These are phyloP conservation scores for Fusarium brachygibbosum DNA, from an alignment of 2,329 filamentous ascomycete species.

Conservation along the genomic window DNA sequence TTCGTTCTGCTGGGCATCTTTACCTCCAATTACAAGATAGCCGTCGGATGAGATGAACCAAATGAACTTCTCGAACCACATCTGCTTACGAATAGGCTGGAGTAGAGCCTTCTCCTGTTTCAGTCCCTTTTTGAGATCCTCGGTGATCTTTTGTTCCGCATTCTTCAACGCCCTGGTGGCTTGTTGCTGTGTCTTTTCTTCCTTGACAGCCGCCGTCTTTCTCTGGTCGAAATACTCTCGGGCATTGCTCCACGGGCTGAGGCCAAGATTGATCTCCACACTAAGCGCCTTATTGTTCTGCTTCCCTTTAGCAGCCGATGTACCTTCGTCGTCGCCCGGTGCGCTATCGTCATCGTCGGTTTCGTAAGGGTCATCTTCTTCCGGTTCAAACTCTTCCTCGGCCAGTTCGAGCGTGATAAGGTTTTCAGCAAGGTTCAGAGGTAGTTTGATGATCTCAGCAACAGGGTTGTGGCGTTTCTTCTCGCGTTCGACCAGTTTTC, in stretches of 20 bases:
- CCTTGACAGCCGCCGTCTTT: constrained; percentile 85
- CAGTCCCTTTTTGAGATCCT: constrained; percentile 86
- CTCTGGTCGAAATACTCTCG: constrained; percentile 93
- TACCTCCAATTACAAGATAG: constrained; percentile 90
- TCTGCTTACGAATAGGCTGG: constrained; percentile 82
- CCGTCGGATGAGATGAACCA: constrained; percentile 98
- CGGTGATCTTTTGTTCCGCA: constrained; percentile 87
- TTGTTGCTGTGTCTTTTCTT: constrained; percentile 86
- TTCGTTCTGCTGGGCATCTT: constrained; percentile 90
- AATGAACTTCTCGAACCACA: constrained; percentile 98
- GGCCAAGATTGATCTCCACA: constrained; percentile 86
- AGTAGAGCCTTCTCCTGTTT: constrained; percentile 93
- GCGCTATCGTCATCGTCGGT: constrained; percentile 75
- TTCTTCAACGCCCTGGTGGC: constrained; percentile 88
- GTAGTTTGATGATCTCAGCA: constrained; percentile 86
- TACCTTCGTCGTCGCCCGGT: constrained; percentile 54
- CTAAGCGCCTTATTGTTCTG: constrained; percentile 68
- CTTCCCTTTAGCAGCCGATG: constrained; percentile 55
- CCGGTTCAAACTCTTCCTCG: constrained; percentile 75
- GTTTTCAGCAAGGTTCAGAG: constrained; percentile 91
- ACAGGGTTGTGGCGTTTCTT: constrained; percentile 85
- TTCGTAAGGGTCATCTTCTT: constrained; percentile 70
- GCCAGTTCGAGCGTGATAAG: constrained; percentile 83
- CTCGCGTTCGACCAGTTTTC: constrained; percentile 87
- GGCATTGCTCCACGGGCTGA: constrained; percentile 91